Evolutionary conservation across 768 basidiomycete genomes (phyloP), one percentile per base, ranked within the genome.

Genomic region (Leccinum longicurvipes): DNA sequence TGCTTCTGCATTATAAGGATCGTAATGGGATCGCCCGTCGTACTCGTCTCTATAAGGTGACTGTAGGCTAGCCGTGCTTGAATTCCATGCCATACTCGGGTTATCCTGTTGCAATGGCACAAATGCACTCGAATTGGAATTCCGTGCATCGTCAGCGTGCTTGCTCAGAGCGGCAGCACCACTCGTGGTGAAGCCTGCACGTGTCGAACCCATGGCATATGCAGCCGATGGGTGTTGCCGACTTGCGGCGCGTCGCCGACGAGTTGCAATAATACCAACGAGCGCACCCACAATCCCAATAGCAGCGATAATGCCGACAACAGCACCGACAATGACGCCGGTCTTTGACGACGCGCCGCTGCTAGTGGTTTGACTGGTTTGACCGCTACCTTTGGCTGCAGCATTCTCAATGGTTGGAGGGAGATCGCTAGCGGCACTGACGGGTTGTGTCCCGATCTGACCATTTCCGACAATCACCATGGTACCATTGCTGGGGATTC

Each of bases 391-490:
- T 68, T 72, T 1, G 70, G 84, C 68, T 59, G 55, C 72, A 53
- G 73, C 70, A 7, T 77, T 68, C 25, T 76, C 77, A 36, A 81
- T 70, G 66, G 69, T 85, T 0, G 68, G 17, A 6, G 69, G 69
- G 34, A 70, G 68, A 21, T 56, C 46, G 8, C 53, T 55, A 25
- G 55, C 58, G 8, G 42, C 17, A 17, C 66, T 62, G 0, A 73
- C 78, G 1, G 87, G 79, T 69, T 97, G 95, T 1, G 71, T 71
- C 42, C 83, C 91, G 11, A 97, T 76, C 58, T 85, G 73, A 11
- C 95, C 93, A 56, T 75, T 87, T 9, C 96, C 96, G 41, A 94
- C 78, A 57, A 83, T 89, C 53, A 95, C 79, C 70, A 80, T 81
- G 3, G 82, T 81, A 2, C 87, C 94, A 58, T 85, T 86, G 55